Base-by-base conservation (phyloP, 75 land plant species). In the Sequoiadendron giganteum region DNA sequence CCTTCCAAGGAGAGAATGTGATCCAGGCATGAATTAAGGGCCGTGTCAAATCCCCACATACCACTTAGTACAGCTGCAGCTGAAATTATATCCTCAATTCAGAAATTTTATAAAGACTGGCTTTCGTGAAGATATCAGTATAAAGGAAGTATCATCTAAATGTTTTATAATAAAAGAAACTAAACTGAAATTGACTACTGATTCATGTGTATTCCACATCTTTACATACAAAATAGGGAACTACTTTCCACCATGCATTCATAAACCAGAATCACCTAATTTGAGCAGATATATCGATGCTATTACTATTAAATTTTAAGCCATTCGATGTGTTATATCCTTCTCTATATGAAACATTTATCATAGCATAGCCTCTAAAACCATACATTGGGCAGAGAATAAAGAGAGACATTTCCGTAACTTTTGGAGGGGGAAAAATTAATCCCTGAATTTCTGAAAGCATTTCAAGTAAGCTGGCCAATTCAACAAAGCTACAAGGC, bases 1-100 rank as follows among this genome's bases (percentile, higher is more conserved):
- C 94, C 93, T 21, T 93, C 90, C 77, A 89, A 25, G 75, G 87
- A 85, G 78, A 93, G 89, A 88, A 92, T 86, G 34, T 88, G 81
- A 28, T 90, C 94, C n/a, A 92, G 32, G 49, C 89, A 86, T 68
- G 93, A 89, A 39, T 92, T 81, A 38, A 93, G 39, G 39, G 90
- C 88, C 28, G 86, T 92, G 78, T 52, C 55, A 89, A 81, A 84
- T 68, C 80, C 86, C 93, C 91, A 92, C 6, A 88, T 58, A 40
- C 93, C 94, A 85, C 28, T 43, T 28, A 86, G 0, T 42, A 81
- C 14, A 76, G 87, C 91, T 92, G 91, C 84, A 40, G 87, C 94
- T 93, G 91, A 39, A 85, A 55, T 85, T 40, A 81, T 28, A 81
- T 13, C 84, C 30, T 81, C 43, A 2, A 45, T 81, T 81, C 49